phyloP scores from a whole-genome alignment of 1,139 yeast species.

The Yamadazyma diddensiae region DNA sequence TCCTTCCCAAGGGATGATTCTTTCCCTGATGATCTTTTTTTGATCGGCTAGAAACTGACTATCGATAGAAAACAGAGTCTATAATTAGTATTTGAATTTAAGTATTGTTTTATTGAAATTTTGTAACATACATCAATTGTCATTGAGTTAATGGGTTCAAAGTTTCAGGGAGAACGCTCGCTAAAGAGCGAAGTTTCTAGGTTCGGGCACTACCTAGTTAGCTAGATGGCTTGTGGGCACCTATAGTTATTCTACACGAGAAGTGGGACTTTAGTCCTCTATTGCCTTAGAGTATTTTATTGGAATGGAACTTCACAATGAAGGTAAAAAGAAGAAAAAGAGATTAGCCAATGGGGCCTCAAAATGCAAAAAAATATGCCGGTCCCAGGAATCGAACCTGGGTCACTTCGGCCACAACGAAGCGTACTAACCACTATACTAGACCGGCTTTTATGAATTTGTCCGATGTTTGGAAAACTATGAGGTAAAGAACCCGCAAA shows the following conservation, averaged over 20 bases:
- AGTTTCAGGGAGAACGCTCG: slow-evolving; percentile 8
- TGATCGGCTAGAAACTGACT: slow-evolving; percentile 72
- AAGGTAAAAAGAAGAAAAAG: too few relatives aligned
- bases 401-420: slow-evolving; percentile 48
- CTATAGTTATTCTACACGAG: too few relatives aligned
- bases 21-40: slow-evolving; percentile 69
- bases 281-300: too few relatives aligned
- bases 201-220: neutral
- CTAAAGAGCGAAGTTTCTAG: slow-evolving; percentile 2
- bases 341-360: too few relatives aligned
- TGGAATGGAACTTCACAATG: too few relatives aligned
- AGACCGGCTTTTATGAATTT: slow-evolving; percentile 26
- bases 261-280: too few relatives aligned
- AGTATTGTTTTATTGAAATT: neutral
- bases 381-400: slow-evolving; percentile 48
- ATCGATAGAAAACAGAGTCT: slow-evolving; percentile 31
- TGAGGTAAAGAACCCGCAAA: too few relatives aligned
- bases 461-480: too few relatives aligned
- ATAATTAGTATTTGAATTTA: slow-evolving; percentile 2
- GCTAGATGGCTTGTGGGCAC: too few relatives aligned
- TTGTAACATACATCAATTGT: slow-evolving; percentile 10
- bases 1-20: slow-evolving; percentile 94
- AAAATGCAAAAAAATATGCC: slow-evolving; percentile 30
- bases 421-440: slow-evolving; percentile 46
- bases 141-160: slow-evolving; percentile 3